Conservation (phyloP, 345 rosid species). For the Salix caprea region DNA sequence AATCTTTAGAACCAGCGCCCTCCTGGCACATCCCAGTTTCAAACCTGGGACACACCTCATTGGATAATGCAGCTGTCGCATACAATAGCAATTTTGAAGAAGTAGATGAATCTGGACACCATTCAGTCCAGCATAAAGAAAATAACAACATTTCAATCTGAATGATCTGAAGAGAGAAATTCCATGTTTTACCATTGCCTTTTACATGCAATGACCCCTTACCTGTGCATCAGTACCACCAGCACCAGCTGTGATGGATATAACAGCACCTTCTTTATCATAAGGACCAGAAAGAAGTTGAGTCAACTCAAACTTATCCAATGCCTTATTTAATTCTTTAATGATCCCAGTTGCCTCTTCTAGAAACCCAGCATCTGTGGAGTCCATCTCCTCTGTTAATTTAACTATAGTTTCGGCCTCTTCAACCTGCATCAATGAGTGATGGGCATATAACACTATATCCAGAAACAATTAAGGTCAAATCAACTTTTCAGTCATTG, state of each 20-base stretch:
- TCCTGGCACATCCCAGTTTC: too few species aligned
- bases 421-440: slow-evolving; percentile 55
- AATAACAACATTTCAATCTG: not conserved
- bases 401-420: slow-evolving; percentile 83
- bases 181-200: not conserved
- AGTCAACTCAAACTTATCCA: slow-evolving; percentile 74
- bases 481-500: not conserved
- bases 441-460: not conserved
- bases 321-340: slow-evolving; percentile 58
- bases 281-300: slow-evolving; percentile 94
- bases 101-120: too few species aligned
- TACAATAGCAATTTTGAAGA: not conserved
- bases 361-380: slow-evolving; percentile 70
- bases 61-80: too few species aligned
- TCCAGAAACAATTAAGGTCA: not conserved
- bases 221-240: slow-evolving; percentile 99
- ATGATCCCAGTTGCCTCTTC: slow-evolving; percentile 72
- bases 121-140: not conserved
- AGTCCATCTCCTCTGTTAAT: slow-evolving; percentile 90
- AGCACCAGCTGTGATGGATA: slow-evolving; percentile 89
- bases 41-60: too few species aligned
- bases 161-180: not conserved
- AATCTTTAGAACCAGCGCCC: too few species aligned
- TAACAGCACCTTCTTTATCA: slow-evolving; percentile 87
- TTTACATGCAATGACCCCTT: slow-evolving; percentile 13